A percentile compares a stretch with the other conserved stretches of the same genome.
Evolutionary conservation across 768 basidiomycete species (phyloP).

Genomic region (Tricholoma saponaceum): DNA sequence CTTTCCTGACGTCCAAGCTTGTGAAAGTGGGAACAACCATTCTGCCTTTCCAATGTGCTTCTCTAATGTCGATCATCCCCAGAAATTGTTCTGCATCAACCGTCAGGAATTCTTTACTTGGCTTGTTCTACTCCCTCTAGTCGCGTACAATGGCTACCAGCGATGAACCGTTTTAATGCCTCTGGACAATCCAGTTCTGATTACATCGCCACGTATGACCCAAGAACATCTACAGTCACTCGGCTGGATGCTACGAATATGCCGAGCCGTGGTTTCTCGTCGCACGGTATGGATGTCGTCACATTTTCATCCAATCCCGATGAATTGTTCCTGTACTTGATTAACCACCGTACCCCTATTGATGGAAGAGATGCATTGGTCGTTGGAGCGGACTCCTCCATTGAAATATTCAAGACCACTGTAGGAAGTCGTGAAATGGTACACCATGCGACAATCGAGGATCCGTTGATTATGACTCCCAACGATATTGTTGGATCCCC

Average conservation of each 20-base stretch:
- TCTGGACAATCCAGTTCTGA: slow-evolving; percentile 40
- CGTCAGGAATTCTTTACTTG: slow-evolving; percentile 54
- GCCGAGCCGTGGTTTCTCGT: slow-evolving; percentile 40
- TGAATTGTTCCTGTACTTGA: slow-evolving; percentile 59
- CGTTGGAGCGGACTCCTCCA: slow-evolving; percentile 65
- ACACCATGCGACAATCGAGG: slow-evolving; percentile 55
- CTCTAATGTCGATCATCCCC: neutral
- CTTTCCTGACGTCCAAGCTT: slow-evolving; percentile 55
- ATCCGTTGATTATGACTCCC: slow-evolving; percentile 55
- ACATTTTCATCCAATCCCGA: slow-evolving; percentile 42
- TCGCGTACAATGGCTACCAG: slow-evolving; percentile 51
- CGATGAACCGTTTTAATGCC: slow-evolving; percentile 30
- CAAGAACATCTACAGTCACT: slow-evolving; percentile 37
- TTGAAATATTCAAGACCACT: slow-evolving; percentile 64
- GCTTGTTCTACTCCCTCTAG: slow-evolving; percentile 54
- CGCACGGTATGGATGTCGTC: slow-evolving; percentile 71
- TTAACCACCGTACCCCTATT: slow-evolving; percentile 63
- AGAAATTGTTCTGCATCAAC: slow-evolving; percentile 60
- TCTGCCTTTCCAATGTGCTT: neutral
- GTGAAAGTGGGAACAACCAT: slow-evolving; percentile 50
- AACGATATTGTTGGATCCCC: slow-evolving; percentile 68
- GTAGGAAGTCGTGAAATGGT: slow-evolving; percentile 39
- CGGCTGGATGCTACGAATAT: slow-evolving; percentile 38
- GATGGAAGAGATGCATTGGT: slow-evolving; percentile 27
- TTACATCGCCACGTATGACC: slow-evolving; percentile 60